Percentiles rank a stretch among this genome's conserved stretches.
Conservation (phyloP, 306 rosid species). For the Trichosanthes cucumerina region DNA sequence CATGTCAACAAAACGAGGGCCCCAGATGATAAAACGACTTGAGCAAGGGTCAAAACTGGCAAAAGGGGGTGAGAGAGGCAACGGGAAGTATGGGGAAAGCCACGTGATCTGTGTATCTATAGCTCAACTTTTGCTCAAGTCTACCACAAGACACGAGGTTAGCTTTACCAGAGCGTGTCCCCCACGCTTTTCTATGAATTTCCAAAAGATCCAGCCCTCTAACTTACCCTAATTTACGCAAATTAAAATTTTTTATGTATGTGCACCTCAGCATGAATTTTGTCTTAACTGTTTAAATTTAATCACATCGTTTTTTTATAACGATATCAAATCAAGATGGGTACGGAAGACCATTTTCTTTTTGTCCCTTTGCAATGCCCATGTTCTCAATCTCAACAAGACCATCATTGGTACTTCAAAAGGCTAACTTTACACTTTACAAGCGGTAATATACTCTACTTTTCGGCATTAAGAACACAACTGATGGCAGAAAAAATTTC, state of each 20-base stretch:
- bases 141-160: conserved; percentile 10
- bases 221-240: neutral
- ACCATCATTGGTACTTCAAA: neutral
- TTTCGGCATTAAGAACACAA: neutral
- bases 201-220: neutral
- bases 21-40: conserved; percentile 2
- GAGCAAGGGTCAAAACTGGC: neutral
- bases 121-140: neutral
- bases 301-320: neutral
- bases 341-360: conserved; percentile 7
- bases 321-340: neutral
- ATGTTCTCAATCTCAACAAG: neutral
- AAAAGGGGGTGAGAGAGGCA: neutral
- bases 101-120: conserved; percentile 6
- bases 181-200: neutral
- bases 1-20: neutral
- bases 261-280: neutral
- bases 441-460: neutral
- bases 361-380: neutral
- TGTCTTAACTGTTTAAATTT: neutral
- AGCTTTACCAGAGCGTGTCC: neutral
- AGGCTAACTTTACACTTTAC: neutral
- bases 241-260: neutral
- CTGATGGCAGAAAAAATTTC: neutral
- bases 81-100: neutral